phyloP scores from a whole-genome alignment of 441 rosid genomes.

The Arabidopsis lyrata region DNA sequence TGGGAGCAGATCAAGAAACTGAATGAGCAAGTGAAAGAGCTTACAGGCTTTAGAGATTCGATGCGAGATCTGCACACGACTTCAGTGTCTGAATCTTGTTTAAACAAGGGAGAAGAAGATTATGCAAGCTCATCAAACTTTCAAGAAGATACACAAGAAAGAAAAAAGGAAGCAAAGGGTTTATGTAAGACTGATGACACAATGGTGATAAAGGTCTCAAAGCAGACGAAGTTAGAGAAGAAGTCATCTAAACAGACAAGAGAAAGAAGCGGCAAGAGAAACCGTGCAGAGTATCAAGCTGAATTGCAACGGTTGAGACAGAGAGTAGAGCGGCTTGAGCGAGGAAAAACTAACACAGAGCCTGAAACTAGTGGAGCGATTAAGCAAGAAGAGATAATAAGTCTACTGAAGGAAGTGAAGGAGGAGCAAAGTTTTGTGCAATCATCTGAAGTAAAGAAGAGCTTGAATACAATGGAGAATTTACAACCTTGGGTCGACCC shows the following conservation, averaged over 20 bases:
- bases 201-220: slow-evolving; percentile 38
- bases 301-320: slow-evolving; percentile 56
- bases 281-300: slow-evolving; percentile 48
- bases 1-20: slow-evolving; percentile 63
- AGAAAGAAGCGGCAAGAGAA: slow-evolving; percentile 47
- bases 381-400: slow-evolving; percentile 56
- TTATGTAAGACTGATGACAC: slow-evolving; percentile 49
- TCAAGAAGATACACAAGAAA: slow-evolving; percentile 54
- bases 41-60: slow-evolving; percentile 47
- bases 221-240: slow-evolving; percentile 46
- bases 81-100: slow-evolving; percentile 37
- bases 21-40: slow-evolving; percentile 55
- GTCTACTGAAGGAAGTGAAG: slow-evolving; percentile 52
- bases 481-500: slow-evolving; percentile 48
- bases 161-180: slow-evolving; percentile 47
- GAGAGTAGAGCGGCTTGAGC: slow-evolving; percentile 74
- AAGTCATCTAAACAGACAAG: slow-evolving; percentile 48
- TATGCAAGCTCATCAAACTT: slow-evolving; percentile 48
- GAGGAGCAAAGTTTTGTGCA: slow-evolving; percentile 54
- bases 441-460: slow-evolving; percentile 50
- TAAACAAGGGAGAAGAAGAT: slow-evolving; percentile 33
- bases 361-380: slow-evolving; percentile 48
- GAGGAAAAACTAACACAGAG: slow-evolving; percentile 42
- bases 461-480: slow-evolving; percentile 36
- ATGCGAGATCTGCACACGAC: slow-evolving; percentile 27